Conservation (phyloP, 208 protist species). For the Trypanosomatidae sp. region DNA sequence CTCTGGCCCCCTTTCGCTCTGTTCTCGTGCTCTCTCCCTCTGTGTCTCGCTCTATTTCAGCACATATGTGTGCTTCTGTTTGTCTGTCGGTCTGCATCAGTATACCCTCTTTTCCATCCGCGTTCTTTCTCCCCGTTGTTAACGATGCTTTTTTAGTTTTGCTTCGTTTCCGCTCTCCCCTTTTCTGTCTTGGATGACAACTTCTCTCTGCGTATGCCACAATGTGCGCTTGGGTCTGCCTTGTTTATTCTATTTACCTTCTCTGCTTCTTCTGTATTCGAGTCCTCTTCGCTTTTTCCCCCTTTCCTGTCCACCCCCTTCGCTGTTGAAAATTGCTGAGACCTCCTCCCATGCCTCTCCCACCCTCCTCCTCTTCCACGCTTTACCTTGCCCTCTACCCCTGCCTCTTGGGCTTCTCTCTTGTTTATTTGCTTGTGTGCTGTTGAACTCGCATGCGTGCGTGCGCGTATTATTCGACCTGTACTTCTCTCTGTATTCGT, state of each 20-base stretch:
- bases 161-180: background rate
- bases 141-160: too few relatives aligned
- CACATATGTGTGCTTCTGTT: background rate
- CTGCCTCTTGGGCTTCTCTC: background rate
- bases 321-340: background rate
- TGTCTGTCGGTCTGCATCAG: background rate
- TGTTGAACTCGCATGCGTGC: background rate
- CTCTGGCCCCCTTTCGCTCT: background rate
- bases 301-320: background rate
- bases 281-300: background rate
- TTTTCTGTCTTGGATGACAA: conserved; percentile 9
- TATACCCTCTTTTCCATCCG: background rate
- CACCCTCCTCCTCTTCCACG: background rate
- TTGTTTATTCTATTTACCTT: background rate
- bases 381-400: background rate
- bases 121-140: background rate
- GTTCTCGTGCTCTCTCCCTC: background rate
- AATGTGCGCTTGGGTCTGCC: background rate
- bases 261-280: too few relatives aligned
- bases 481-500: background rate
- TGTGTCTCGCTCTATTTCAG: background rate
- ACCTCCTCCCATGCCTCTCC: background rate
- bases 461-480: background rate
- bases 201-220: background rate
- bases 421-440: background rate